Evolutionary conservation across 2,329 filamentous ascomycete genomes (phyloP), one percentile per base, ranked within the genome.

Genomic region (Elsinoe perseae): DNA sequence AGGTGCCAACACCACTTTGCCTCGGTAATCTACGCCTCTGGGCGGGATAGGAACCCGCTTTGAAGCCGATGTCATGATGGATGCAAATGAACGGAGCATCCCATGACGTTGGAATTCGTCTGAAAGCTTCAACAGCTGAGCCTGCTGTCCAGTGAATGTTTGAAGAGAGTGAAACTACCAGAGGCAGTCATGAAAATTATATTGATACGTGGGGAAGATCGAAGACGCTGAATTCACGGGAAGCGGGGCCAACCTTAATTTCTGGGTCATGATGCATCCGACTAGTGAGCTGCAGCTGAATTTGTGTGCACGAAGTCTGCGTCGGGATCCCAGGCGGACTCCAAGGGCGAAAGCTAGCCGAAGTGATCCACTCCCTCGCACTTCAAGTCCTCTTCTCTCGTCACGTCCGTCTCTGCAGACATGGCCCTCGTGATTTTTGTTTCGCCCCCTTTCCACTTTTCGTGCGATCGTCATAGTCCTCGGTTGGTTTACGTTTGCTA

Each of bases 1-100:
- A 38, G 93, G 93, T 60, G 93, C 93, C 61, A 98, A 85, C 43
- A 97, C 93, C 62, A 97, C 75, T 72, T 95, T 96, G 72, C 87
- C 87, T 64, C 92, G 83, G 73, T 96, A 97, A 75, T 96, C 90
- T 66, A 95, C 90, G 53, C 92, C 92, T 70, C 86, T 87, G 59
- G 78, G 80, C 61, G 92, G 92, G 62, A 96, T 95, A 53, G 89
- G 85, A 34, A 95, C 87, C 68, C 78, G 83, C 68, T 86, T 66
- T 16, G 63, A 61, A 36, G 61, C 44, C 28, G 43, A 59, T 55
- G 65, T 66, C 68, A 70, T 70, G 61, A 65, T 61, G 50, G 62
- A 61, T 48, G 64, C 53, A 56, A 70, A 59, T 62, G 64, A 62
- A 61, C 66, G 70, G 62, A 72, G 66, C 71, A 73, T 73, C 64